Evolutionary conservation across 2,329 filamentous ascomycete genomes (phyloP), one percentile per base, ranked within the genome.

Genomic region (Trichoderma brevicompactum): DNA sequence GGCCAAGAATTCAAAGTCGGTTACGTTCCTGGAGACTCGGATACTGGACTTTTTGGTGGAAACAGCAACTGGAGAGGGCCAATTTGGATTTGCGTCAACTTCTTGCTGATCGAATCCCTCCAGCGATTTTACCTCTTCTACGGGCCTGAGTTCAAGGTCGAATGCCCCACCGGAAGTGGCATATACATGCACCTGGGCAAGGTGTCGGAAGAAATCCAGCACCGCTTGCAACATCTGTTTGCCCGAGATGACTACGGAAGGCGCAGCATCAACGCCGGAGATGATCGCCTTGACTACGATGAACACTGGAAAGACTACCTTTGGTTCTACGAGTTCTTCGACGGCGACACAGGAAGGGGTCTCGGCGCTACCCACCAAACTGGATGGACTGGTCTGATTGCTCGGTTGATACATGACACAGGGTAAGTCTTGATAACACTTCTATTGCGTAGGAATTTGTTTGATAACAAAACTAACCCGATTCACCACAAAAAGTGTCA

Each of bases 61-160:
- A 98, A 98, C 84, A 97, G 93, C 77, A 98, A 98, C 79, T 98
- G 94, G 94, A 88, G 94, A 79, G 94, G 91, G 0, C 94, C 95
- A 0, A 94, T 97, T 71, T 98, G 94, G 94, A 84, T 97, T 55
- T 95, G 92, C 68, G 93, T 97, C 79, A 98, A 98, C 79, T 97
- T 97, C 80, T 80, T 98, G 61, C 85, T 98, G 13, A 90, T 98
- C 46, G 94, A 98, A 77, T 94, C 94, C 7, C 85, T 97, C n/a
- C 91, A 97, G 72, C 86, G 94, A 38, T 98, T 96, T 82, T 96
- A 92, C 81, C 90, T 98, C 79, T 98, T 97, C 82, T 97, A 98
- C 74, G 94, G 94, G 67, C 90, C 91, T 66, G 86, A 88, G 15
- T 87, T 97, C 74, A 87, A 96, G 78, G 90, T 98, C 12, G 94